Percentiles rank a stretch among this genome's conserved stretches.
phyloP scores from a whole-genome alignment of 768 basidiomycete species.

The Lepiota venenata region DNA sequence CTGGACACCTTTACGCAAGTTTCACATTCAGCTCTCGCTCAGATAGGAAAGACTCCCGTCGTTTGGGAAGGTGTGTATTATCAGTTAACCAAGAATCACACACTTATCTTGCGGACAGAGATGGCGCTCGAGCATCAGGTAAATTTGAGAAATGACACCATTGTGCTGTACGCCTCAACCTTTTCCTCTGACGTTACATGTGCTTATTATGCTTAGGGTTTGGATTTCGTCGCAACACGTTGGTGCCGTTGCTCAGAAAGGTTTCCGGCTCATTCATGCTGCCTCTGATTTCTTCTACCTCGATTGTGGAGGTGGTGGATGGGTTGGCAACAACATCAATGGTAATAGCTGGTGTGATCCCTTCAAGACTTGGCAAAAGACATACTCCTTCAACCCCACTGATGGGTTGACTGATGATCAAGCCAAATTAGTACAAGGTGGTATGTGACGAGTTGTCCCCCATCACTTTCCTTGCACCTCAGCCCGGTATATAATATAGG shows the following conservation, averaged over 20 bases:
- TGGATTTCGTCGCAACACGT: constrained; percentile 70
- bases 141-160: constrained; percentile 39
- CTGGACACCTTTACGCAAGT: constrained; percentile 55
- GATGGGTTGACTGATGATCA: constrained; percentile 51
- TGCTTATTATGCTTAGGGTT: constrained; percentile 35
- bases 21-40: constrained; percentile 51
- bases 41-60: constrained; percentile 65
- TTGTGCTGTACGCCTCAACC: constrained; percentile 47
- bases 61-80: constrained; percentile 66
- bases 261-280: constrained; percentile 62
- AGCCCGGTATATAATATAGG: constrained; percentile 27
- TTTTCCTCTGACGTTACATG: neutral
- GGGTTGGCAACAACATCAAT: constrained; percentile 48
- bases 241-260: constrained; percentile 51
- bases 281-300: constrained; percentile 82
- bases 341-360: constrained; percentile 76
- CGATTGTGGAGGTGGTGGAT: constrained; percentile 72
- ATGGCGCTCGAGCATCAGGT: constrained; percentile 58
- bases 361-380: constrained; percentile 77
- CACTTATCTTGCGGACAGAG: constrained; percentile 45
- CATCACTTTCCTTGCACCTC: neutral
- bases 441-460: constrained; percentile 28
- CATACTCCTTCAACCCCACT: constrained; percentile 74
- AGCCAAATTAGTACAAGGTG: constrained; percentile 60
- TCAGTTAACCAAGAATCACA: neutral